Conservation (phyloP, 2,329 filamentous ascomycete genomes). For the Alternaria triticina region DNA sequence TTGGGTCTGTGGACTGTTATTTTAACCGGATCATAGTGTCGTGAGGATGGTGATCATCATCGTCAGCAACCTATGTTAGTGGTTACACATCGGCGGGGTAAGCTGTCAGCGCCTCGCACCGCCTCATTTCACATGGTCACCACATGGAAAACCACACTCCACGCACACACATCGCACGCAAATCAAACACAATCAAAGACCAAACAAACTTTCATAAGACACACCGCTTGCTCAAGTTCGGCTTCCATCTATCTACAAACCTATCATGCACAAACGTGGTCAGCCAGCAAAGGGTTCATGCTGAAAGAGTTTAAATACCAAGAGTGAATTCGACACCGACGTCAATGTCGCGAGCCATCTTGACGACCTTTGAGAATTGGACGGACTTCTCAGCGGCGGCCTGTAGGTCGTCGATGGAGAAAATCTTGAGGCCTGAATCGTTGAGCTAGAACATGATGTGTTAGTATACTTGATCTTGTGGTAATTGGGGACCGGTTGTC, state of each 20-base stretch:
- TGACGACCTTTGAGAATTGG: constrained; percentile 98
- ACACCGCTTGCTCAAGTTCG: background rate
- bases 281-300: constrained; percentile 11
- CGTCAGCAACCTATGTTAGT: background rate
- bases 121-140: background rate
- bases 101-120: background rate
- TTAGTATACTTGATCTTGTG: too few relatives aligned
- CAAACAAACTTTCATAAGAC: background rate
- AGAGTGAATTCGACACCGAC: constrained; percentile 73
- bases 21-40: background rate
- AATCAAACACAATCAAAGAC: background rate
- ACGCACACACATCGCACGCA: too few relatives aligned
- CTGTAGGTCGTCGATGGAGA: constrained; percentile 98
- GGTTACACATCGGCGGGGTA: background rate
- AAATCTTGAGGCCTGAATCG: constrained; percentile 98
- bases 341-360: constrained; percentile 97
- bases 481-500: too few relatives aligned
- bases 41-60: background rate
- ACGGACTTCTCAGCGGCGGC: constrained; percentile 97
- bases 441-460: constrained; percentile 67
- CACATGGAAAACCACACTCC: background rate
- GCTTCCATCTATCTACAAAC: background rate
- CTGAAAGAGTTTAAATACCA: constrained; percentile 71
- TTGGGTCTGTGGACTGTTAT: background rate
- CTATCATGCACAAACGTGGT: constrained; percentile 4